Base-by-base conservation (phyloP, 208 protist species). In the Acanthamoeba healyi region DNA sequence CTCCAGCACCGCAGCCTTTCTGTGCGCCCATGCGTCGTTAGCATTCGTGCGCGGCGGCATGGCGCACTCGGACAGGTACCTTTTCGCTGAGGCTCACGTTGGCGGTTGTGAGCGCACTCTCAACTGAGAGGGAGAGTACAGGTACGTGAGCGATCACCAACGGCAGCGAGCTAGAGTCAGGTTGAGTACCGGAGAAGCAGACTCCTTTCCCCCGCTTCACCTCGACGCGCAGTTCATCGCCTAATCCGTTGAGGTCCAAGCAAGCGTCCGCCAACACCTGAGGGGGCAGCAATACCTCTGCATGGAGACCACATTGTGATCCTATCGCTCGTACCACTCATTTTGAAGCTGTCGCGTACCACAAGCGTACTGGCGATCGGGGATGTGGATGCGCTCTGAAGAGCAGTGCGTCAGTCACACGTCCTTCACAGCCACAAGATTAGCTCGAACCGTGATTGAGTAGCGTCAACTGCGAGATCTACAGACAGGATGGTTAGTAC, bases 361-460 rank as follows among this genome's bases (percentile, higher is more conserved):
- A 34, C 77, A 87, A 7, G 77, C 24, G 29, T 87, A 87, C 29
- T 87, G 26, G 14, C 77, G 40, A 15, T 87, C 77, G 2, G 77
- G 77, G 10, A 87, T 87, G 46, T 87, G 77, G 32, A 87, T 87
- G 32, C 77, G 77, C 46, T 87, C 77, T 87, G 44, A 0, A n/a
- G 34, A 29, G 26, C 24, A 36, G 61, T 17, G 7, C 14, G 2
- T 22, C 17, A 40, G n/a, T 0, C 6, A 49, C n/a, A 46, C 5
- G 38, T 32, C 5, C 42, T 19, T 12, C 9, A 79, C 17, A 79
- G 12, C 29, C 9, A 38, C 32, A 22, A 4, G 9, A 61, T 6
- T 12, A 6, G 63, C 32, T 4, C 63, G 38, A 49, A 87, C 77
- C 77, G n/a, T 87, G 77, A 26, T 87, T 54, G 26, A 87, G 77